Base-by-base conservation (phyloP, 352 stramenopile species). In the Phytophthora constricta region DNA sequence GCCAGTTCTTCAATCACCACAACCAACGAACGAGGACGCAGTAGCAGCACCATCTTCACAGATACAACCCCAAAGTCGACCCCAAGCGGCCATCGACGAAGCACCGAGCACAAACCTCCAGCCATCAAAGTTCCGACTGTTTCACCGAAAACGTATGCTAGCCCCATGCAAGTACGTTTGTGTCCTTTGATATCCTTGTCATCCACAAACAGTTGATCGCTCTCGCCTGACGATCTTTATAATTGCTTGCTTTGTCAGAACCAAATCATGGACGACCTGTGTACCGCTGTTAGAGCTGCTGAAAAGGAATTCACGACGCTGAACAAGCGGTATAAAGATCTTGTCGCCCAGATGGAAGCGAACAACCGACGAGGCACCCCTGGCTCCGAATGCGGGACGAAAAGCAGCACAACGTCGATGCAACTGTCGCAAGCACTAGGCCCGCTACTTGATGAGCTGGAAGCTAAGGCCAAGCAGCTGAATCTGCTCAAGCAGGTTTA, bases 401-500 rank as follows among this genome's bases (percentile, higher is more conserved):
- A 22, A 23, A 47, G 33, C 26, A 51, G 28, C 37, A 61, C 67
- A 39, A 47, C 73, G 3, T 72, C 62, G 26, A 41, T 59, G 0
- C 69, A 89, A n/a, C 58, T 88, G 8, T 84, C 81, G 16, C 75
- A 70, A 49, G 68, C 62, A 14, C 63, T 92, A 4, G 72, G 70
- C 2, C 60, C 76, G 11, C 61, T 90, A 49, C 59, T 91, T 19
- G 80, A 91, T 46, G 82, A 90, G 47, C 60, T 91, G 13, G 80
- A 90, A 60, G 67, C 74, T 37, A 90, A 92, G 63, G 76, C 72
- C n/a, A 86, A 85, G 39, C 78, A 92, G 47, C 59, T 92, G 13
- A 80, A 90, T 42, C 55, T 90, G 45, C 80, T 92, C 28, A 85
- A 90, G 41, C 78, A 90, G 37, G 72, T 90, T 11, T 84, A 76